Conservation (phyloP, 768 basidiomycete species). For the Lactifluus rugatus region DNA sequence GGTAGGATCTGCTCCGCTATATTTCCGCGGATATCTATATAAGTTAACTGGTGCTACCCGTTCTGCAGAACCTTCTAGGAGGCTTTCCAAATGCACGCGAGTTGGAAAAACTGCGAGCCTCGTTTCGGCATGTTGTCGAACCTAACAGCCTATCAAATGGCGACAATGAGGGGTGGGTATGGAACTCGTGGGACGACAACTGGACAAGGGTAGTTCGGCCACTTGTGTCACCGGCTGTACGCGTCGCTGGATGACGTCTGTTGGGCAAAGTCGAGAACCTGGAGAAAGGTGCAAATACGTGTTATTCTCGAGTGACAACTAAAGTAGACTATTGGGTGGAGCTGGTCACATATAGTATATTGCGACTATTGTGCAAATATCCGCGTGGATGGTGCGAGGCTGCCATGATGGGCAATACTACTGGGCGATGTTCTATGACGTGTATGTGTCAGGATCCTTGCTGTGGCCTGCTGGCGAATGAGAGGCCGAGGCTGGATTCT, state of each 20-base stretch:
- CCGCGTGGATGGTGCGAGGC: conserved; percentile 3
- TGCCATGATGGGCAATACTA: not conserved
- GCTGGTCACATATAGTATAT: not conserved
- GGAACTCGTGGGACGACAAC: conserved; percentile 21
- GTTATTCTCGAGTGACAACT: not conserved
- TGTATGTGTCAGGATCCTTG: not conserved
- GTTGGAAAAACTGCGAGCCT: conserved; percentile 11
- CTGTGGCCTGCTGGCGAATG: not conserved
- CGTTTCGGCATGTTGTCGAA: conserved; percentile 4
- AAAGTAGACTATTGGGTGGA: not conserved
- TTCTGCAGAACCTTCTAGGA: conserved; percentile 12
- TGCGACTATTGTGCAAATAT: not conserved
- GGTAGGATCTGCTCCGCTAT: conserved; percentile 31
- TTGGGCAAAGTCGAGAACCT: not conserved
- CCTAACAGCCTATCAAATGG: not conserved
- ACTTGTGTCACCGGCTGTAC: conserved; percentile 14
- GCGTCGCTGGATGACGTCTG: conserved; percentile 13
- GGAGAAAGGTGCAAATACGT: not conserved
- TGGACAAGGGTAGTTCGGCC: conserved; percentile 21
- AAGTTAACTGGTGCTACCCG: not conserved
- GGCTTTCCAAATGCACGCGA: conserved; percentile 9
- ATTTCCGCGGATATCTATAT: not conserved
- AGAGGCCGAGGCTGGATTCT: conserved; percentile 3
- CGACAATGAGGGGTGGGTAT: conserved; percentile 10
- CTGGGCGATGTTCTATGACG: conserved; percentile 1